phyloP scores from a whole-genome alignment of 1,139 yeast species.

The Suhomyces coccinellae region DNA sequence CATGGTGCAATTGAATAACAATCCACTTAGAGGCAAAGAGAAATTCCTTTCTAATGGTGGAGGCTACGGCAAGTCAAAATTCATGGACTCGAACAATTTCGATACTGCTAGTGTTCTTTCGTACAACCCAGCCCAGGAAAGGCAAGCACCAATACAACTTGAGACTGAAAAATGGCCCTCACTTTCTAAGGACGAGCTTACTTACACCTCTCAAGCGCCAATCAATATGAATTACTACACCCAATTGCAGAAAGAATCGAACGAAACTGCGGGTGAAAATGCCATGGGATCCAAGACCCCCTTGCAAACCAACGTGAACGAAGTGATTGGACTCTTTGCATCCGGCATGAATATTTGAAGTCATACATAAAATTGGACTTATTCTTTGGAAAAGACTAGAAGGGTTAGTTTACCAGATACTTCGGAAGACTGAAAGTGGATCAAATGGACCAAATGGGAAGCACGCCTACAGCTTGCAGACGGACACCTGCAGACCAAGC shows the following conservation, averaged over 20 bases:
- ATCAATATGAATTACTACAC: slow-evolving; percentile 47
- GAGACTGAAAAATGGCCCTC: slow-evolving; percentile 38
- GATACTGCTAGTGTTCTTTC: slow-evolving; percentile 54
- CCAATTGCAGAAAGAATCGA: slow-evolving; percentile 28
- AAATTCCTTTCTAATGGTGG: slow-evolving; percentile 1
- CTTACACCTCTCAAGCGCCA: slow-evolving; percentile 19
- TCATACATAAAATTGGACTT: too few species aligned
- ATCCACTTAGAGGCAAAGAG: slow-evolving; percentile 1
- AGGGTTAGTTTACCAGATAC: background rate
- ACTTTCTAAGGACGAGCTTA: slow-evolving; percentile 23
- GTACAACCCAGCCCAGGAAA: slow-evolving; percentile 23
- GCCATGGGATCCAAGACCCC: slow-evolving; percentile 30
- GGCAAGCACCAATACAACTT: background rate
- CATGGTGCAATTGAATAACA: slow-evolving; percentile 52
- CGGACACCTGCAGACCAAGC: too few species aligned
- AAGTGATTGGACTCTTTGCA: slow-evolving; percentile 33
- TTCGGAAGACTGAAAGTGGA: too few species aligned
- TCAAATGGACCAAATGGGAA: too few species aligned
- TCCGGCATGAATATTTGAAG: slow-evolving; percentile 32
- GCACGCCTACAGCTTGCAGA: too few species aligned
- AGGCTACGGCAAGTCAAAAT: slow-evolving; percentile 4
- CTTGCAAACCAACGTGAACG: slow-evolving; percentile 17
- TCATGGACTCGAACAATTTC: slow-evolving; percentile 25
- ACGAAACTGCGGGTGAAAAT: slow-evolving; percentile 24
- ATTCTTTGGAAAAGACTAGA: background rate